Evolutionary conservation across 2,329 filamentous ascomycete species (phyloP), one percentile per base, ranked within the genome.

Genomic region (Pyricularia grisea): DNA sequence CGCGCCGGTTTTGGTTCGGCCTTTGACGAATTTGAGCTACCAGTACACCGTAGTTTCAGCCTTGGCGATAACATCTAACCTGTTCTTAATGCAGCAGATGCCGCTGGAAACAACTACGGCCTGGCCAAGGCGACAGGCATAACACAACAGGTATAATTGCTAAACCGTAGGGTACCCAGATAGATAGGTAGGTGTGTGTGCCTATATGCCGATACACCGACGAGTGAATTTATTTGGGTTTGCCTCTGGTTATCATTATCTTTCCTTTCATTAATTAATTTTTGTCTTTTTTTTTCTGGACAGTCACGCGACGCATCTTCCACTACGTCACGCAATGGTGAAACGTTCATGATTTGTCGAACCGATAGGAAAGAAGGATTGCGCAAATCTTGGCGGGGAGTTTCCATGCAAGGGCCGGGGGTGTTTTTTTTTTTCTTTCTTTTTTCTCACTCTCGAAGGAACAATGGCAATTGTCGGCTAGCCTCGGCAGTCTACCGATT

Each of bases 391-490:
- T n/a, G 42, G 42, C 42, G 42, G 42, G 42, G 42, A n/a, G 14
- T 50, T 20, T 50, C 17, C 42, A 50, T 50, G 42, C 42, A 50
- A 50, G 42, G 42, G 42, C 17, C 17, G 42, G 20, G n/a, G n/a
- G n/a, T n/a, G n/a, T n/a, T n/a, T n/a, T n/a, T n/a, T n/a, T n/a
- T n/a, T n/a, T n/a, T n/a, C n/a, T n/a, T n/a, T n/a, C n/a, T n/a
- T n/a, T n/a, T n/a, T 64, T 64, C 28, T 10, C 14, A 11, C 33
- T 33, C 5, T 36, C 33, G 60, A 50, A n/a, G 63, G 42, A 50
- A 50, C 17, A 67, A 33, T 33, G 58, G 66, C 33, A 70, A 70
- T 70, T 69, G 70, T 33, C 74, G 75, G 75, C 70, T 76, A 75
- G 61, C 66, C 50, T 58, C 75, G 74, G 75, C 70, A 66, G 9